Evolutionary conservation across 768 basidiomycete species (phyloP).

Genomic region (Phallus indusiatus): DNA sequence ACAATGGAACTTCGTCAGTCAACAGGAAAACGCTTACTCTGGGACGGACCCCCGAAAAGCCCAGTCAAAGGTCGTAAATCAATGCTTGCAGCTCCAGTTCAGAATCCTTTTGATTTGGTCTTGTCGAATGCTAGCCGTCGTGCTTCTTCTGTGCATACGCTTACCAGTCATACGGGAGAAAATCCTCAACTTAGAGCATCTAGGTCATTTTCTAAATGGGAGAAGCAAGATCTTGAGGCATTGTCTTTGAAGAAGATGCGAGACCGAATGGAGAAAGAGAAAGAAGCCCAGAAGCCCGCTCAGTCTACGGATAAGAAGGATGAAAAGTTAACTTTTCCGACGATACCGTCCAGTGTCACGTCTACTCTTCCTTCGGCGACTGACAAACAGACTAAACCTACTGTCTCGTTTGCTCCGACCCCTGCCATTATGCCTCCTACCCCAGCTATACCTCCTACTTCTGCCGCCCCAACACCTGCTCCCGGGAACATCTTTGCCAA

Average conservation of each 20-base stretch:
- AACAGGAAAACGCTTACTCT: constrained; percentile 9
- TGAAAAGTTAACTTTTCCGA: too few species aligned
- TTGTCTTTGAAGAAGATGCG: constrained; percentile 67
- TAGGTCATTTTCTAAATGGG: constrained; percentile 66
- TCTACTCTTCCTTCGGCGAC: too few species aligned
- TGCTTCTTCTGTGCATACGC: constrained; percentile 26
- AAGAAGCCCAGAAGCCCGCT: constrained; percentile 18
- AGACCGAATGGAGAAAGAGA: constrained; percentile 36
- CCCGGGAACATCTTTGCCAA: too few species aligned
- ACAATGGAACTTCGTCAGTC: constrained; percentile 32
- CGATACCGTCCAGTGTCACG: too few species aligned
- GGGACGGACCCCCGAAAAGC: constrained; percentile 7
- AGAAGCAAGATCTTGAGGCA: constrained; percentile 79
- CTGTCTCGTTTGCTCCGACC: constrained; percentile 12
- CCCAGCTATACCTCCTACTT: not conserved
- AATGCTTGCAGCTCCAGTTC: not conserved
- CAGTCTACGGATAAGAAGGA: constrained; percentile 1
- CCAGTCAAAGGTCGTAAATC: constrained; percentile 2
- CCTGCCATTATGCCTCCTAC: not conserved
- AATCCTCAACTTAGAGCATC: constrained; percentile 42
- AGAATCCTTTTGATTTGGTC: constrained; percentile 11
- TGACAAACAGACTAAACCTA: constrained; percentile 18
- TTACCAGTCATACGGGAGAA: constrained; percentile 30
- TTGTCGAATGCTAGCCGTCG: constrained; percentile 36
- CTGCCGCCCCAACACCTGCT: too few species aligned